Evolutionary conservation across 768 basidiomycete genomes (phyloP), one percentile per base, ranked within the genome.

Genomic region (Vararia minispora): DNA sequence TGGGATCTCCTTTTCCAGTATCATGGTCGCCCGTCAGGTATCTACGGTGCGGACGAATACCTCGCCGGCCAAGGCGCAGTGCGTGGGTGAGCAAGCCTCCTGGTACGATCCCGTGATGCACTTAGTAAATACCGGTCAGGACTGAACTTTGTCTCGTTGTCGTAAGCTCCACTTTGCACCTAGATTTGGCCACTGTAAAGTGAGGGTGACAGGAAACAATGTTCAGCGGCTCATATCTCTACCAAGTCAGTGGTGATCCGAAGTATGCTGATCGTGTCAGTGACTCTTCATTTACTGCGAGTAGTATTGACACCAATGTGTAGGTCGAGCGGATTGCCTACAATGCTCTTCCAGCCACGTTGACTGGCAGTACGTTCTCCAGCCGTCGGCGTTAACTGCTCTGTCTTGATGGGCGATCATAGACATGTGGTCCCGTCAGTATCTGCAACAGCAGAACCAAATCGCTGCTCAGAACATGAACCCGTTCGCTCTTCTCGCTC

Each of bases 371-470:
- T 66, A 56, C 12, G 17, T 28, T 27, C 8, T 8, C 7, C n/a
- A 9, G 28, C 13, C 17, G n/a, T 10, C 28, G 8, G 21, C 24
- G 20, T 13, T 8, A 30, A 22, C 11, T 23, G 30, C 18, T n/a
- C 33, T 29, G 17, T 28, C 16, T 33, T 14, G 35, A n/a, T n/a
- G n/a, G n/a, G n/a, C n/a, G n/a, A n/a, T 29, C 22, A 34, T 33
- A 72, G 71, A 67, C 47, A 74, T 75, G 68, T 74, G 70, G 72
- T 65, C 69, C 1, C 59, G 70, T 11, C 72, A 75, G 50, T 76
- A 75, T 46, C 54, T 74, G 13, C 74, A 75, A 42, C 66, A 75
- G 46, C 67, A 71, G 50, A 76, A 73, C 45, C 73, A 75, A 47
- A 66, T 75, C 27, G 68, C 66, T 1, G 61, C 70, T 11, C 63